Percentiles rank a stretch among this genome's conserved stretches.
Evolutionary conservation across 2,329 filamentous ascomycete genomes (phyloP).

Genomic region (Paraconiothyrium sp.): DNA sequence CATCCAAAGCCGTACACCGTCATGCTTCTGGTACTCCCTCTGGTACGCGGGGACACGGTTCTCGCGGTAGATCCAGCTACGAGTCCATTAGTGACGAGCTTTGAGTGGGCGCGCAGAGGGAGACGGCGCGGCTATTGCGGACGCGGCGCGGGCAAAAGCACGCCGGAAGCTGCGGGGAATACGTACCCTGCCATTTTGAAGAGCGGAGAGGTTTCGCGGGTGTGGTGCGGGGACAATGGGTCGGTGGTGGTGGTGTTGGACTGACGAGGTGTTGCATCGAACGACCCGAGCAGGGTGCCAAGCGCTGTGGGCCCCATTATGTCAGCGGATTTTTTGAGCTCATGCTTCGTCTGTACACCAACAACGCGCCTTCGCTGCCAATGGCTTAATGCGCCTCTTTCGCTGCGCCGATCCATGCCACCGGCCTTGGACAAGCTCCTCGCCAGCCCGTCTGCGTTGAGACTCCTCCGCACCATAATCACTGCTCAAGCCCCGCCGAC

Average conservation of each 20-base stretch:
- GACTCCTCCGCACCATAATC: constrained; percentile 49
- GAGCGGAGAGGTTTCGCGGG: constrained; percentile 45
- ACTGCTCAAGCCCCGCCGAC: constrained; percentile 33
- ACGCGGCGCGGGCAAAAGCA: constrained; percentile 10
- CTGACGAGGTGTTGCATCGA: constrained; percentile 39
- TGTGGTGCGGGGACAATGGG: constrained; percentile 45
- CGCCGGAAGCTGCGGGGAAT: constrained; percentile 25
- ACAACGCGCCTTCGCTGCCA: constrained; percentile 17
- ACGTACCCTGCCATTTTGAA: constrained; percentile 56
- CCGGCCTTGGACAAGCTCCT: constrained; percentile 56
- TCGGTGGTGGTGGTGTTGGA: constrained; percentile 38
- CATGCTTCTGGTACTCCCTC: constrained; percentile 77
- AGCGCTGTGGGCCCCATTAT: constrained; percentile 17
- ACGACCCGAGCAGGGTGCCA: constrained; percentile 32
- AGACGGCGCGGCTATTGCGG: constrained; percentile 22
- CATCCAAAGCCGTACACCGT: constrained; percentile 77
- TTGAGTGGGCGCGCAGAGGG: constrained; percentile 22
- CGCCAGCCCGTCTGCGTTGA: constrained; percentile 55
- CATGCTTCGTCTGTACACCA: constrained; percentile 10
- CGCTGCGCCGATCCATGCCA: constrained; percentile 51
- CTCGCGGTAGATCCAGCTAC: constrained; percentile 68
- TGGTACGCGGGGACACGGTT: constrained; percentile 82
- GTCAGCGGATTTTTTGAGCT: constrained; percentile 27
- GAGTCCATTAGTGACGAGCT: constrained; percentile 42
- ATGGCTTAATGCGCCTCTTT: constrained; percentile 30